Evolutionary conservation across 352 stramenopile genomes (phyloP).

Genomic region (Phytopythium chamaehyphon): DNA sequence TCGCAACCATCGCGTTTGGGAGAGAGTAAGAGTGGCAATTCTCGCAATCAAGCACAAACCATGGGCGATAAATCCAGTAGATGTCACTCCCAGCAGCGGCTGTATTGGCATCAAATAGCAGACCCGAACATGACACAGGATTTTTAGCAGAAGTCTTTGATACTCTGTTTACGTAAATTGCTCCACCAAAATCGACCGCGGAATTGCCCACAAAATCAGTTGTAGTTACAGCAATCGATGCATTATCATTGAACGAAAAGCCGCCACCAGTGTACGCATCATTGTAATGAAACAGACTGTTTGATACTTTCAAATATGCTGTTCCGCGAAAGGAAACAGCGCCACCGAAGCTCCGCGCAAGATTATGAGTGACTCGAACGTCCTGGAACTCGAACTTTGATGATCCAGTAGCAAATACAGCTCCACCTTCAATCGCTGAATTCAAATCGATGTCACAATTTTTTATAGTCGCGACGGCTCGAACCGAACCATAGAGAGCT

Average conservation of each 20-base stretch:
- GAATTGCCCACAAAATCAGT: conserved; percentile 35
- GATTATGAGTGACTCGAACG: conserved; percentile 18
- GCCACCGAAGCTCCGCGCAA: conserved; percentile 39
- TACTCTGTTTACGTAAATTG: conserved; percentile 43
- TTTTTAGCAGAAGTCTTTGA: not conserved
- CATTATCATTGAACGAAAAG: conserved; percentile 36
- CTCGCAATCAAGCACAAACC: conserved; percentile 32
- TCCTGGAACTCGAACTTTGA: conserved; percentile 17
- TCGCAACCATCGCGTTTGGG: conserved; percentile 13
- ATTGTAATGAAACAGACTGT: conserved; percentile 26
- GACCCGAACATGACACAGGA: conserved; percentile 9
- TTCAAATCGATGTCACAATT: conserved; percentile 34
- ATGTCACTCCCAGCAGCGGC: conserved; percentile 40
- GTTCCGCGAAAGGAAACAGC: conserved; percentile 27
- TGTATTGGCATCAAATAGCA: conserved; percentile 28
- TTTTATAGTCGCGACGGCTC: conserved; percentile 25
- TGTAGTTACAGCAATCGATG: conserved; percentile 15
- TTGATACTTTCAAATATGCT: conserved; percentile 12
- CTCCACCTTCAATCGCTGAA: conserved; percentile 37
- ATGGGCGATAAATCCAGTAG: conserved; percentile 55
- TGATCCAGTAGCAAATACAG: conserved; percentile 38
- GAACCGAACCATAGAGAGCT: conserved; percentile 43
- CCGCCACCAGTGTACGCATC: conserved; percentile 43
- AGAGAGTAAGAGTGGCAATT: conserved; percentile 13
- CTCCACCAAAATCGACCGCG: conserved; percentile 48